Conservation (phyloP, 2,329 filamentous ascomycete genomes). For the Penicillium sp. region DNA sequence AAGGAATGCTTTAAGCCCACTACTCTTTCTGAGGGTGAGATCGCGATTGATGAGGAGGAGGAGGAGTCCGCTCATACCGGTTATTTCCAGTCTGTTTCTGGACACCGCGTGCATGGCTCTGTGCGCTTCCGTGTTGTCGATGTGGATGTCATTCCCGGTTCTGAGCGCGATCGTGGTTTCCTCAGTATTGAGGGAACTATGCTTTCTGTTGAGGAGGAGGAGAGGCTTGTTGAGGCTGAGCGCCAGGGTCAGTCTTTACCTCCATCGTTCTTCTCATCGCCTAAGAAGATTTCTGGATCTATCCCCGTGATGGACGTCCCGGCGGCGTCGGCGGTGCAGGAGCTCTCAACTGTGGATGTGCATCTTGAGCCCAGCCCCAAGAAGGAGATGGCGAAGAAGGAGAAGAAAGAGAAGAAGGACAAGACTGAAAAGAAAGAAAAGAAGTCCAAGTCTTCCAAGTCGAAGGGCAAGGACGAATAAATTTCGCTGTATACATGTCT, state of each 20-base stretch:
- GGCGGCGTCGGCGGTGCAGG: conserved; percentile 9
- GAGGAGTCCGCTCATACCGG: conserved; percentile 54
- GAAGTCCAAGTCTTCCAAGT: conserved; percentile 12
- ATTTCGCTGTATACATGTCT: conserved; percentile 2
- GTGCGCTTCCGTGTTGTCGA: conserved; percentile 78
- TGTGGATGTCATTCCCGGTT: conserved; percentile 69
- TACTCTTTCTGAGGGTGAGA: conserved; percentile 32
- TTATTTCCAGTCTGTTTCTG: conserved; percentile 74
- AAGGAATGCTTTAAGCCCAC: conserved; percentile 43
- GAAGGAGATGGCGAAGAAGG: conserved; percentile 17
- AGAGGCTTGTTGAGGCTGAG: conserved; percentile 56
- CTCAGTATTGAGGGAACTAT: conserved; percentile 87
- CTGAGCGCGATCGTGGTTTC: conserved; percentile 71
- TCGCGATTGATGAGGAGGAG: conserved; percentile 46
- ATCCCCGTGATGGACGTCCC: conserved; percentile 19
- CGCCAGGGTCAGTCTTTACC: conserved; percentile 36
- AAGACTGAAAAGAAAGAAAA: conserved; percentile 15
- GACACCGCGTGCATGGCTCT: conserved; percentile 66
- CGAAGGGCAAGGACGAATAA: conserved; percentile 9
- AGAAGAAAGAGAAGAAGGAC: conserved; percentile 26
- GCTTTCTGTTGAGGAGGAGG: conserved; percentile 67
- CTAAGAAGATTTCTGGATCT: conserved; percentile 19
- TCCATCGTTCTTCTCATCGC: conserved; percentile 14
- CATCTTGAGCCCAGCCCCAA: conserved; percentile 12
- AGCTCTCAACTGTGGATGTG: conserved; percentile 19